Base-by-base conservation (phyloP, 1,139 yeast species). In the Lodderomyces metapsilosis region DNA sequence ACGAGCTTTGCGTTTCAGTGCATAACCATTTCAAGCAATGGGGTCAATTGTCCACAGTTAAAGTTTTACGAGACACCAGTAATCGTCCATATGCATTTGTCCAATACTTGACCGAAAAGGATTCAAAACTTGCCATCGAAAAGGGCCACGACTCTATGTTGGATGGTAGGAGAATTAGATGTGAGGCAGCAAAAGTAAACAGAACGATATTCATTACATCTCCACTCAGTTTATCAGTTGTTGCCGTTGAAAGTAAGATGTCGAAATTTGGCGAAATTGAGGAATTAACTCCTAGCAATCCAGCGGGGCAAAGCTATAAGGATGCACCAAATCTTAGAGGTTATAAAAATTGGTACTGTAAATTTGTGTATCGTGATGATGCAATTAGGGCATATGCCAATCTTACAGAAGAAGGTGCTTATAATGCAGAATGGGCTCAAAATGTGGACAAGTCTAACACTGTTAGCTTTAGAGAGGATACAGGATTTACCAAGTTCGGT, bases 71-170 rank as follows among this genome's bases (percentile, higher is more conserved):
- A 41, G 97, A 91, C 64, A 79, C 84, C 15, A 70, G 80, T 24
- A 85, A 86, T 58, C 74, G 96, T 34, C 98, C 98, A 0, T 91
- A 91, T 60, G 96, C 97, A 0, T 91, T 91, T 71, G 96, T 89
- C 34, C 97, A 91, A 62, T 88, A 85, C 58, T 69, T 80, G 11
- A 80, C 69, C 42, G 95, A 85, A 47, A 68, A 66, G 5, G 94
- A 86, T 49, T 91, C 95, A 8, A 71, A 74, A 43, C 58, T 50
- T 4, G 98, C 97, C 1, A 74, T 89, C 41, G 62, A 61, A 33
- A 68, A 73, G 42, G 95, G 88, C 8, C 92, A 87, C 52, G 82
- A 84, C 40, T 72, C 88, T 4, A 58, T 69, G 5, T 64, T 91
- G 41, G 80, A 86, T 57, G 95, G 89, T 10, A 74, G 96, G 55